A percentile compares a stretch with the other conserved stretches of the same genome.
Conservation (phyloP, 2,329 filamentous ascomycete genomes). For the Cladophialophora yegresii region DNA sequence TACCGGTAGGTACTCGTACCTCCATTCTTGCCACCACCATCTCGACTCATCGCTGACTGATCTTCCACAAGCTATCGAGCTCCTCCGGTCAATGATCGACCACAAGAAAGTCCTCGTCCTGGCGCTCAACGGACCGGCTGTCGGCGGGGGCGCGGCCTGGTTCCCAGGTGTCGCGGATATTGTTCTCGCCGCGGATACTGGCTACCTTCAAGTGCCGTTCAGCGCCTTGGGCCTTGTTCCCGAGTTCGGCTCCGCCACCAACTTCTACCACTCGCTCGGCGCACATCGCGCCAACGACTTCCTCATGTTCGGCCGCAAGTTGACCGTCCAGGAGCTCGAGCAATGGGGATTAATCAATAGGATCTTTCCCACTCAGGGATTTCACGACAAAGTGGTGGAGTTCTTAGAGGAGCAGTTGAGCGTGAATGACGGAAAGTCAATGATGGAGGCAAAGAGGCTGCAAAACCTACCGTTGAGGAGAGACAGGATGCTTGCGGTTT, state of each 20-base stretch:
- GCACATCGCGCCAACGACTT: slow-evolving; percentile 56
- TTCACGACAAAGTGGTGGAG: slow-evolving; percentile 46
- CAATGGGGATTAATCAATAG: slow-evolving; percentile 51
- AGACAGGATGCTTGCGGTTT: slow-evolving; percentile 50
- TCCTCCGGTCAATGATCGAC: slow-evolving; percentile 46
- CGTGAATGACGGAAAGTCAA: slow-evolving; percentile 58
- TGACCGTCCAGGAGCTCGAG: slow-evolving; percentile 48
- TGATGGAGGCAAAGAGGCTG: slow-evolving; percentile 56
- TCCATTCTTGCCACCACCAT: background rate
- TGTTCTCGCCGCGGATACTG: slow-evolving; percentile 48
- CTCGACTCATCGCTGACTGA: background rate
- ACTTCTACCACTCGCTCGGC: slow-evolving; percentile 52
- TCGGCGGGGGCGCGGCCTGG: slow-evolving; percentile 56
- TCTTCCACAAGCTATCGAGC: slow-evolving; percentile 16
- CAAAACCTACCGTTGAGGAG: slow-evolving; percentile 52
- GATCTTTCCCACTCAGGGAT: slow-evolving; percentile 47
- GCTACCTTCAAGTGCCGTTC: slow-evolving; percentile 55
- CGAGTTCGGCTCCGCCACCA: slow-evolving; percentile 52
- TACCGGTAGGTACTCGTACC: slow-evolving; percentile 10
- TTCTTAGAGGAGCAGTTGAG: slow-evolving; percentile 50
- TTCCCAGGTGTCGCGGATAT: slow-evolving; percentile 55
- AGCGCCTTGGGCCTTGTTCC: slow-evolving; percentile 53
- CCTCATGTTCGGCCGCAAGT: slow-evolving; percentile 54
- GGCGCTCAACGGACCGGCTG: slow-evolving; percentile 54
- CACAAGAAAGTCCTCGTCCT: slow-evolving; percentile 56